These are phyloP conservation scores for Peronospora destructor DNA, from an alignment of 352 stramenopile genomes.

Conservation along the genomic window DNA sequence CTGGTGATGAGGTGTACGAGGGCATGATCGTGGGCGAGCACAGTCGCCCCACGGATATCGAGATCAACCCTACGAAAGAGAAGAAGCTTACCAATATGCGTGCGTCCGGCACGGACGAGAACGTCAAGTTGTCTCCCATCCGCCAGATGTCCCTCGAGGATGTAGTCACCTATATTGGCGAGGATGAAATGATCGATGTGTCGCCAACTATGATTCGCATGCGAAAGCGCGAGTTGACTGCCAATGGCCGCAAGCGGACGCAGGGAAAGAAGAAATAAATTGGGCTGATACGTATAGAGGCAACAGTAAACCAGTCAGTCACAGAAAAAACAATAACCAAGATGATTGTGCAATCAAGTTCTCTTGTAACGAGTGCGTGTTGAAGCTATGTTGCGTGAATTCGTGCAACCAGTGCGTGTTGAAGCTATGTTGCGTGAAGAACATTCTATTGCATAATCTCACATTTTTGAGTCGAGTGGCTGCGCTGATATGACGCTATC, in stretches of 20 bases:
- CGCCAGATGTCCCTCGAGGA: constrained; percentile 94
- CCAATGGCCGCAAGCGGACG: constrained; percentile 52
- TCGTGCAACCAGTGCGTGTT: too few species aligned
- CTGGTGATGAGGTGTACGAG: constrained; percentile 92
- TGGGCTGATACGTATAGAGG: constrained; percentile 29
- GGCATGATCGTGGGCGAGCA: constrained; percentile 98
- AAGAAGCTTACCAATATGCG: constrained; percentile 98
- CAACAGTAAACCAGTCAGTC: too few species aligned
- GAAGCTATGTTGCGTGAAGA: constrained; percentile 2
- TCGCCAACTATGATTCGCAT: constrained; percentile 93
- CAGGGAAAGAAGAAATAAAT: constrained; percentile 53
- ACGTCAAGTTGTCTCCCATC: constrained; percentile 89
- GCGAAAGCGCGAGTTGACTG: constrained; percentile 61
- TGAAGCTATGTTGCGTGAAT: neutral
- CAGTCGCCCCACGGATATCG: constrained; percentile 91
- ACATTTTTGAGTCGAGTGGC: neutral
- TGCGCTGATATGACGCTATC: constrained; percentile 15
- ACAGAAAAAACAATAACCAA: too few species aligned
- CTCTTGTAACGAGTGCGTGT: neutral
- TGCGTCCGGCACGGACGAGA: constrained; percentile 92
- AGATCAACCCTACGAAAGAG: constrained; percentile 96
- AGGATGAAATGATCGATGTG: constrained; percentile 98
- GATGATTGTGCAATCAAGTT: too few species aligned
- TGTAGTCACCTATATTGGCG: constrained; percentile 94
- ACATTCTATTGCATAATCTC: constrained; percentile 1